Base-by-base conservation (phyloP, 2,329 filamentous ascomycete species). In the Pezicula radicicola region DNA sequence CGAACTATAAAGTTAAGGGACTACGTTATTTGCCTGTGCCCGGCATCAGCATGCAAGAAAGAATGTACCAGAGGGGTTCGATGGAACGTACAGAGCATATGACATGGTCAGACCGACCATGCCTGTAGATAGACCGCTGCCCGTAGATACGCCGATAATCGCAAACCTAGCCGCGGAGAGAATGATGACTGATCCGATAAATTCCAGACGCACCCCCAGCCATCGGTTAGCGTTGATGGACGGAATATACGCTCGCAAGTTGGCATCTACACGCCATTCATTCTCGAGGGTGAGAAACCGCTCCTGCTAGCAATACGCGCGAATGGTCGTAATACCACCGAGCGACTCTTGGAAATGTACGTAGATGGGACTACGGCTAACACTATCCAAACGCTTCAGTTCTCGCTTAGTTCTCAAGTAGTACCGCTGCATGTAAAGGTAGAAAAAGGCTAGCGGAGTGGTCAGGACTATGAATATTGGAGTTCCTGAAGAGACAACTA, bases 1-100 rank as follows among this genome's bases (percentile, higher is more conserved):
- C 95, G 85, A 48, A 99, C 94, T 65, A 99, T 97, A 94, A 94
- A 99, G 76, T 97, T 99, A 64, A 99, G 81, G 33, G 92, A 96
- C 60, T 93, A 89, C 1, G 94, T 99, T 66, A 99, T 97, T 74
- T 97, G 91, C 57, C n/a, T n/a, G n/a, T n/a, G n/a, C n/a, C n/a
- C n/a, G n/a, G n/a, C n/a, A n/a, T n/a, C n/a, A n/a, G n/a, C n/a
- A n/a, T n/a, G n/a, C n/a, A n/a, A n/a, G n/a, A n/a, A n/a, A n/a
- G n/a, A n/a, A n/a, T n/a, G n/a, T n/a, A n/a, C n/a, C n/a, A n/a
- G n/a, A n/a, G n/a, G n/a, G n/a, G n/a, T n/a, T n/a, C n/a, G n/a
- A n/a, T n/a, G n/a, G n/a, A n/a, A n/a, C n/a, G n/a, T n/a, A n/a
- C n/a, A 99, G 80, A 37, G 92, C 94, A 72, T 97, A 97, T 43